These are phyloP conservation scores for Teratosphaeria epicoccoides DNA, from an alignment of 2,329 filamentous ascomycete genomes.

Conservation along the genomic window DNA sequence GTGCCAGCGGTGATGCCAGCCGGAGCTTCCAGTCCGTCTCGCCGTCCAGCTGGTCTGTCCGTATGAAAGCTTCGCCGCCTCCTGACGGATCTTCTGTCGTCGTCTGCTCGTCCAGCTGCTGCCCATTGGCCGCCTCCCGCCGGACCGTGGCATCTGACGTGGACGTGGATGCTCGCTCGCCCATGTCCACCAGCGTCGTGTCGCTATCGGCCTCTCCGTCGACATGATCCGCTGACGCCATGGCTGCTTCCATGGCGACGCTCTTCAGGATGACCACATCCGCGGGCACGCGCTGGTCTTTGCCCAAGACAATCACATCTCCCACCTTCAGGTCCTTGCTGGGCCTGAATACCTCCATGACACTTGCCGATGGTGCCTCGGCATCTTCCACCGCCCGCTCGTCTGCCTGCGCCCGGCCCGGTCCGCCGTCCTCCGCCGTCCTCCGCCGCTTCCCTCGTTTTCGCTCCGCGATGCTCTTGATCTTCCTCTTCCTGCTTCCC, in stretches of 20 bases:
- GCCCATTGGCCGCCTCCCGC: constrained; percentile 14
- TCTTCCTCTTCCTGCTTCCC: constrained; percentile 22
- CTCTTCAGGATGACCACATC: constrained; percentile 91
- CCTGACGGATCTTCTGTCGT: constrained; percentile 30
- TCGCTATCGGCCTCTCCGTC: constrained; percentile 28
- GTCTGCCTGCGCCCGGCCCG: constrained; percentile 61
- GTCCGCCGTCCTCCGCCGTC: constrained; percentile 27
- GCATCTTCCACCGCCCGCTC: constrained; percentile 42
- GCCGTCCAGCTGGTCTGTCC: constrained; percentile 92
- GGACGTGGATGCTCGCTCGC: constrained; percentile 9
- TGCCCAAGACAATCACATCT: constrained; percentile 84
- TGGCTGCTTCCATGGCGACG: constrained; percentile 45
- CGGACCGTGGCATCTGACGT: constrained; percentile 5
- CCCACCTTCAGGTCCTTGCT: constrained; percentile 86
- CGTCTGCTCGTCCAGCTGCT: constrained; percentile 21
- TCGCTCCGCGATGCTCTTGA: constrained; percentile 20
- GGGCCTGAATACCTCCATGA: constrained; percentile 61
- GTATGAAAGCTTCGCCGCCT: constrained; percentile 87
- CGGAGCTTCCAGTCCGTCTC: constrained; percentile 98
- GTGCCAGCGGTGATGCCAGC: constrained; percentile 74
- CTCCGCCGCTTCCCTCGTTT: constrained; percentile 24
- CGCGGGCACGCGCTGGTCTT: constrained; percentile 86
- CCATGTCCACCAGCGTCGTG: constrained; percentile 14
- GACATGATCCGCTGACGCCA: constrained; percentile 16
- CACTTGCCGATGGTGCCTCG: constrained; percentile 26